Conservation (phyloP, 192 early-diverging fungal genomes). For the Helicostylum pulchrum region DNA sequence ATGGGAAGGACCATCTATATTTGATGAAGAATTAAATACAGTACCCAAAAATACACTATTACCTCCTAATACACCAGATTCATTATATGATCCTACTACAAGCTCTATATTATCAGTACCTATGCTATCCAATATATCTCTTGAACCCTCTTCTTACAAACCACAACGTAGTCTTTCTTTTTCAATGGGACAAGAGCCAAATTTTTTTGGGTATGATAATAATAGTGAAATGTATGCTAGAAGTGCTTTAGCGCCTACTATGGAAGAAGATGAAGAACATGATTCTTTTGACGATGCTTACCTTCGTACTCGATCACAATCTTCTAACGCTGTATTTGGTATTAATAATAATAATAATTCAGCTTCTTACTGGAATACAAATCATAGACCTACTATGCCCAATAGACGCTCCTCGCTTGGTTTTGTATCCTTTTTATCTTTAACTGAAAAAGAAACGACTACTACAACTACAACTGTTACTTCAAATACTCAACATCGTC, state of each 20-base stretch:
- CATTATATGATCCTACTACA: slow-evolving; percentile 6
- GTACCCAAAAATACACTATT: slow-evolving; percentile 16
- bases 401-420: slow-evolving; percentile 12
- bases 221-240: slow-evolving; percentile 31
- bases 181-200: slow-evolving; percentile 55
- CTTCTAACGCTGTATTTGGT: slow-evolving; percentile 3
- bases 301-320: slow-evolving; percentile 9
- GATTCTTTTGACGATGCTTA: neutral
- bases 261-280: slow-evolving; percentile 10
- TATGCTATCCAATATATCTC: slow-evolving; percentile 38
- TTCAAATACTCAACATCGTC: slow-evolving; percentile 54
- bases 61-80: slow-evolving; percentile 17
- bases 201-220: slow-evolving; percentile 42
- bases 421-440: slow-evolving; percentile 15
- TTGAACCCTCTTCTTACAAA: slow-evolving; percentile 44
- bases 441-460: neutral
- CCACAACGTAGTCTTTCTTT: slow-evolving; percentile 62
- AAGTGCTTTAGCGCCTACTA: neutral
- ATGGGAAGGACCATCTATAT: slow-evolving; percentile 36
- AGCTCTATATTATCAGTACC: slow-evolving; percentile 39
- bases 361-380: neutral
- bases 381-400: neutral
- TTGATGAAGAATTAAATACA: slow-evolving; percentile 34
- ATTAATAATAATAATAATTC: neutral
- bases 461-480: slow-evolving; percentile 44